Conservation (phyloP, 2,329 filamentous ascomycete genomes). For the Trichoderma koningii region DNA sequence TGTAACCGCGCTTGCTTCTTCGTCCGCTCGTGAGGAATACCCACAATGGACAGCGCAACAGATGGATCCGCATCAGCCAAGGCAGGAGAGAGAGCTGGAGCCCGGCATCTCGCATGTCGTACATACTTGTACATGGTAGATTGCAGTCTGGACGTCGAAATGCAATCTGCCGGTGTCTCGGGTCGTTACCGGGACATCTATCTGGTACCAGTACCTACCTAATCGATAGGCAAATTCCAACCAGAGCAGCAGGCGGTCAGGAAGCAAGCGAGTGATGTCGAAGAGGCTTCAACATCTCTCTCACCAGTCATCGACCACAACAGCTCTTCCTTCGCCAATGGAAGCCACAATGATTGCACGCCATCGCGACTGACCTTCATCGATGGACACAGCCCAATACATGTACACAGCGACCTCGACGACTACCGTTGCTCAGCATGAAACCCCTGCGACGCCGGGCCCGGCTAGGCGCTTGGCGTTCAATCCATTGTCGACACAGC, state of each 20-base stretch:
- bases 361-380: background rate
- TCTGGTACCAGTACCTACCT: too few relatives aligned
- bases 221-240: background rate
- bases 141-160: background rate
- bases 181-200: too few relatives aligned
- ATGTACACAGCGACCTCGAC: background rate
- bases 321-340: background rate
- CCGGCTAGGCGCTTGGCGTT: conserved; percentile 9
- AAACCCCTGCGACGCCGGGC: background rate
- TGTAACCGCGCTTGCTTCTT: too few relatives aligned
- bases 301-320: conserved; percentile 7
- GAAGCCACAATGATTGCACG: background rate
- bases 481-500: conserved; percentile 5
- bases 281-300: background rate
- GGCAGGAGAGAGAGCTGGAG: background rate
- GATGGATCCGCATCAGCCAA: background rate
- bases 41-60: background rate
- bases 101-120: conserved; percentile 10
- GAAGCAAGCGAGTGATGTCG: background rate
- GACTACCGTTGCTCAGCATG: background rate
- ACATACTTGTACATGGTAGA: background rate
- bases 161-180: too few relatives aligned
- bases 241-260: conserved; percentile 22
- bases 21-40: too few relatives aligned
- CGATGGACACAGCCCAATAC: background rate